phyloP scores from a whole-genome alignment of 352 stramenopile species.

The Phytopythium montanum region DNA sequence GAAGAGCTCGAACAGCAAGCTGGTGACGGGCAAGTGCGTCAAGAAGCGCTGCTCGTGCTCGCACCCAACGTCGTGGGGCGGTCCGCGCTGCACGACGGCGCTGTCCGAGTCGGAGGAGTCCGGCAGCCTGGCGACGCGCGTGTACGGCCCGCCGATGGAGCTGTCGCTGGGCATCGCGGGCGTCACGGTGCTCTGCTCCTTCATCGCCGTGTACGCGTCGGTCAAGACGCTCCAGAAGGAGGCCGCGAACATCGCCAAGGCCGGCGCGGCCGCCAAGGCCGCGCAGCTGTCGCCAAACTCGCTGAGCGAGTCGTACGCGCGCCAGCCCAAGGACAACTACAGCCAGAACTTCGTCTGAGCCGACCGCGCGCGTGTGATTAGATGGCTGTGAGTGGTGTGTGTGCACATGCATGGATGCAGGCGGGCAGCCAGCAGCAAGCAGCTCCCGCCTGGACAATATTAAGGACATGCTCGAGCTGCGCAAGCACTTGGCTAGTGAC shows the following conservation, averaged over 20 bases:
- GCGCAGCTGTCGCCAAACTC: slow-evolving; percentile 3
- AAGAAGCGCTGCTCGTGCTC: slow-evolving; percentile 52
- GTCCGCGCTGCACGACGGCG: slow-evolving; percentile 38
- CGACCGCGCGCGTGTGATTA: slow-evolving; percentile 1
- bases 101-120: slow-evolving; percentile 28
- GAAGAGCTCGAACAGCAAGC: slow-evolving; percentile 2
- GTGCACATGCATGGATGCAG: neutral
- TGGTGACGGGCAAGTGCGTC: slow-evolving; percentile 49
- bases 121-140: slow-evolving; percentile 21
- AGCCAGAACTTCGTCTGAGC: slow-evolving; percentile 51
- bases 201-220: slow-evolving; percentile 28
- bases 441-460: neutral
- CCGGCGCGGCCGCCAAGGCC: slow-evolving; percentile 7
- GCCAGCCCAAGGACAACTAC: slow-evolving; percentile 47
- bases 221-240: slow-evolving; percentile 13
- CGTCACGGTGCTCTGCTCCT: slow-evolving; percentile 27
- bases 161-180: slow-evolving; percentile 27
- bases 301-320: slow-evolving; percentile 11
- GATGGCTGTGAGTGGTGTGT: neutral
- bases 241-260: slow-evolving; percentile 16
- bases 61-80: slow-evolving; percentile 42
- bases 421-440: no score
- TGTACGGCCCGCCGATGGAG: slow-evolving; percentile 37
- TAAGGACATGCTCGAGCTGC: no score
- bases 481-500: no score